Evolutionary conservation across 345 rosid species (phyloP), one percentile per base, ranked within the genome.

Genomic region (Dipteronia dyeriana): DNA sequence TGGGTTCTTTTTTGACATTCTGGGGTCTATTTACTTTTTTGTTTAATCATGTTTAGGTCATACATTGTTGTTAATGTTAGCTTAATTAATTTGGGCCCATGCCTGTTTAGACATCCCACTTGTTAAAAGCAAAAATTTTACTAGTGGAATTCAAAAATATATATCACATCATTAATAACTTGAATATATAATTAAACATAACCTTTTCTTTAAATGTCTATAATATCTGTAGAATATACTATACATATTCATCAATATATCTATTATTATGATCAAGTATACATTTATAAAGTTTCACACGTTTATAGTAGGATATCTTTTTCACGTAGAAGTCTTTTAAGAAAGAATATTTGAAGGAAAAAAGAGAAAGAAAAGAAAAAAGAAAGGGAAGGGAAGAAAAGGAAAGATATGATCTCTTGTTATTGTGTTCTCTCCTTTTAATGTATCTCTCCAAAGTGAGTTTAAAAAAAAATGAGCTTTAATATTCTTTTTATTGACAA

Each of bases 361-460:
- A 70, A 51, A 49, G 38, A 53, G 65, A 69, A 38, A 53, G 23
- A 29, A 62, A 68, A n/a, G 66, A 49, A 59, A 17, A 49, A 25
- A 13, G n/a, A 29, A 17, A 29, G 51, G 67, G 62, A 74, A 73
- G 74, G 62, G 64, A 78, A 80, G 38, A 71, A 78, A 70, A 59
- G 76, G 85, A 86, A 84, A 85, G 89, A 84, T 74, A 73, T 34
- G 38, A 34, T 78, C 81, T 76, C 60, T 79, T 83, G 83, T 80
- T 85, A 34, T 34, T 34, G 38, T 34, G 84, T 80, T 83, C 91
- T 80, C 87, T 81, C 73, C 91, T 90, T 87, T 87, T 85, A 76
- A 87, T 85, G 93, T 57, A 84, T 74, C 80, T 77, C 79, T 77
- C 79, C 82, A 86, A 87, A 87, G 90, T 68, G 80, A 47, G 68